Evolutionary conservation across 371 early-diverging fungal genomes (phyloP), one percentile per base, ranked within the genome.

Genomic region (Funneliformis caledonium): DNA sequence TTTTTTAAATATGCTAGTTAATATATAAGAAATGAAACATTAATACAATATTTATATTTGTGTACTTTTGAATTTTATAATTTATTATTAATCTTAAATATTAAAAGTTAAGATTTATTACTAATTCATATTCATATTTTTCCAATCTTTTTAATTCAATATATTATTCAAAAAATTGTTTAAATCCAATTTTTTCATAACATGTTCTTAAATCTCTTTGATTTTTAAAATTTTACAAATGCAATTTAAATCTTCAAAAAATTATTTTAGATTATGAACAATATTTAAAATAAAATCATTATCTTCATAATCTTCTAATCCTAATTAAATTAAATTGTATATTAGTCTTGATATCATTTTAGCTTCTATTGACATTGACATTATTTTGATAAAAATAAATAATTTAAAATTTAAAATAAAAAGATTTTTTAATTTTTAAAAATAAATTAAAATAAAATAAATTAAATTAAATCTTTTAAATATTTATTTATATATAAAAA

Each of bases 261-360:
- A 69, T 69, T 43, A 14, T 9, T 43, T 69, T 69, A 69, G 4
- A 45, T 69, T n/a, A 69, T 69, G 45, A 19, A 69, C 45, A n/a
- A 19, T 69, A 19, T 69, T 9, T 16, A 69, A n/a, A 45, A 69
- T n/a, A 19, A 69, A 37, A 19, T 69, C n/a, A 45, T 69, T 69
- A 2, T 69, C 47, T 69, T 69, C 69, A 69, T 69, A 69, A 16
- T 69, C 69, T 42, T 69, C 69, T 69, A 69, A 69, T 14, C 45
- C 45, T n/a, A 69, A 43, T 45, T 69, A 19, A 43, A 69, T 45
- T 45, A 69, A 69, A 45, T 69, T 19, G n/a, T 69, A 69, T 42
- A 48, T 10, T 48, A 6, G 48, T 48, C 6, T 48, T 48, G 9
- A 47, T 9, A 47, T 47, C n/a, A n/a, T n/a, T n/a, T n/a, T n/a